Conservation (phyloP, 2,329 filamentous ascomycete species). For the Aureobasidium sp. region DNA sequence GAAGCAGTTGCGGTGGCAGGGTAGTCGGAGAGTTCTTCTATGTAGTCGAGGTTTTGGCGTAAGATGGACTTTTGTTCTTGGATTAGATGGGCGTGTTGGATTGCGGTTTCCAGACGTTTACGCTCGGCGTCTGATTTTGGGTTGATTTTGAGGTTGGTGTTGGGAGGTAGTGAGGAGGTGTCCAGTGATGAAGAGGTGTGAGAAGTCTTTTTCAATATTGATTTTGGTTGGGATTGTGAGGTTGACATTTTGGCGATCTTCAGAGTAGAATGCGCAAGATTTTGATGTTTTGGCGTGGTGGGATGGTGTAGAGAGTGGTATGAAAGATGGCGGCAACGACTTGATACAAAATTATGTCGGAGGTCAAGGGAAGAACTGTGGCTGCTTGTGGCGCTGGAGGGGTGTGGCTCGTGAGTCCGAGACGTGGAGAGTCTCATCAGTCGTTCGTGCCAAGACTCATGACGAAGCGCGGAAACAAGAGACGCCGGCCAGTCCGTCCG, state of each 20-base stretch:
- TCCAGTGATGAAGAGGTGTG: constrained; percentile 18
- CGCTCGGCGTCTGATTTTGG: constrained; percentile 27
- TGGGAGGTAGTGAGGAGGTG: background rate
- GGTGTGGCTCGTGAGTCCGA: background rate
- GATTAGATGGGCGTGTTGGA: constrained; percentile 75
- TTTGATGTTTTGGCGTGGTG: background rate
- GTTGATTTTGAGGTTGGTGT: background rate
- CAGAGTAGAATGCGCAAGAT: background rate
- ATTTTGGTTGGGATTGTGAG: constrained; percentile 35
- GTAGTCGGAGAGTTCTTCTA: constrained; percentile 63
- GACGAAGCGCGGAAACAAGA: constrained; percentile 4
- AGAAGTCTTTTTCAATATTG: constrained; percentile 38
- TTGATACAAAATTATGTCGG: background rate
- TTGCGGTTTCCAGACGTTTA: constrained; percentile 56
- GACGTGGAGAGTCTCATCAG: background rate
- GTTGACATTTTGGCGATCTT: background rate
- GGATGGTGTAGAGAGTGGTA: background rate
- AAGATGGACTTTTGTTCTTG: constrained; percentile 77
- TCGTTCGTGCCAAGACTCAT: background rate
- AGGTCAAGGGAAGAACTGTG: background rate
- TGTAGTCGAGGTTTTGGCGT: constrained; percentile 61
- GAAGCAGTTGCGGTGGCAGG: constrained; percentile 47
- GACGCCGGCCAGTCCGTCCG: background rate
- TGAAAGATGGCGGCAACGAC: background rate
- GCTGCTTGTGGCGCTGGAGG: background rate